phyloP scores from a whole-genome alignment of 225 moss, liverwort and hornwort genomes.

The Asterella californica region DNA sequence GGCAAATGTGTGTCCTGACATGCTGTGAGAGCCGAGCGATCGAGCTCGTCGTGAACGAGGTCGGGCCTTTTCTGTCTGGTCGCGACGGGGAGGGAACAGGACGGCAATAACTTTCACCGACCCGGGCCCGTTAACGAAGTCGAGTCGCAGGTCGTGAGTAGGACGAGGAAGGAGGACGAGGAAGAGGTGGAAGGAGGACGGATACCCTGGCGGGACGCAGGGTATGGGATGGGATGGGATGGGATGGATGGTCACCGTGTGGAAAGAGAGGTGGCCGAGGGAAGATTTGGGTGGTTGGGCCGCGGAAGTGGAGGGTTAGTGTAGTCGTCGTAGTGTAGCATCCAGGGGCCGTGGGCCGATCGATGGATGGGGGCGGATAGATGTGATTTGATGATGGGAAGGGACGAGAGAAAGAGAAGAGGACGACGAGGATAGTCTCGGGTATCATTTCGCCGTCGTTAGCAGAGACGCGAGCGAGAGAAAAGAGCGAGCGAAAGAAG shows the following conservation, averaged over 20 bases:
- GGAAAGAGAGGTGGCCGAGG: not conserved
- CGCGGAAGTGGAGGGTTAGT: not conserved
- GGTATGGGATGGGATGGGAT: not conserved
- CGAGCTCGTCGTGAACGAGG: slow-evolving; percentile 14
- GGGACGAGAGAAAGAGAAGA: not conserved
- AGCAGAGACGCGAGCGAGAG: not conserved
- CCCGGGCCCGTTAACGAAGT: slow-evolving; percentile 8
- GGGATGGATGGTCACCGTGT: slow-evolving; percentile 2
- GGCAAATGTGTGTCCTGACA: not conserved
- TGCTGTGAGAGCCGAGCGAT: slow-evolving; percentile 12
- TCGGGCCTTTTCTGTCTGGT: not conserved
- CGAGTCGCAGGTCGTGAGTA: slow-evolving; percentile 1
- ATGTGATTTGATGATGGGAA: slow-evolving; percentile 17
- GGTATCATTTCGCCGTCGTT: slow-evolving; percentile 11
- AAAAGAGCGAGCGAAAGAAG: not conserved
- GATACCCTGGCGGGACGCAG: slow-evolving; percentile 10
- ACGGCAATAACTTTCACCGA: slow-evolving; percentile 16
- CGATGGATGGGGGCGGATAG: slow-evolving; percentile 1
- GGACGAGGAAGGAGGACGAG: not conserved
- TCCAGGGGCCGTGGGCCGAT: slow-evolving; percentile 4
- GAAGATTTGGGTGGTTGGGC: slow-evolving; percentile 10
- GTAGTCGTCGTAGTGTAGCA: slow-evolving; percentile 2
- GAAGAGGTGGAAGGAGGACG: not conserved
- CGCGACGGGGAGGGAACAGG: slow-evolving; percentile 3
- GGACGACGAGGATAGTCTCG: slow-evolving; percentile 5